Percentiles rank a stretch among this genome's conserved stretches.
These are phyloP conservation scores for Botrytis galanthina DNA, from an alignment of 2,329 filamentous ascomycete genomes.

Conservation along the genomic window DNA sequence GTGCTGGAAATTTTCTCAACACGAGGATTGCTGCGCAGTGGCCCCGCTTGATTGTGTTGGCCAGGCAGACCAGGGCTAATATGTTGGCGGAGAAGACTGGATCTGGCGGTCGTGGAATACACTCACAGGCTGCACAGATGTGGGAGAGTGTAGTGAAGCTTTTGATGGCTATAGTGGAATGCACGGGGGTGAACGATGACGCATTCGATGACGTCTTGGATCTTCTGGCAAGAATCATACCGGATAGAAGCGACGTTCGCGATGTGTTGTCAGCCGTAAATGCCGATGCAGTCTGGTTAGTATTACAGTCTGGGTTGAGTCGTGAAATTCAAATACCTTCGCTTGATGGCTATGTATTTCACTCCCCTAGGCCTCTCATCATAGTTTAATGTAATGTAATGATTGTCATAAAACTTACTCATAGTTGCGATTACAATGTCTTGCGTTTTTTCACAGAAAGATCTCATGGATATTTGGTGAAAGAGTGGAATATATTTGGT, in stretches of 20 bases:
- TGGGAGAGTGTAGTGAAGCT: constrained; percentile 63
- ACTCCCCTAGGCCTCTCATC: not conserved
- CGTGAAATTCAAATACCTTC: constrained; percentile 42
- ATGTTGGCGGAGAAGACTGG: constrained; percentile 39
- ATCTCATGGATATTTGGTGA: not conserved
- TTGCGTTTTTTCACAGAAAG: not conserved
- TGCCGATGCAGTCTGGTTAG: constrained; percentile 74
- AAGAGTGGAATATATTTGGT: constrained; percentile 13
- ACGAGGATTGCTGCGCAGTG: constrained; percentile 74
- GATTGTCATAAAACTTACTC: not conserved
- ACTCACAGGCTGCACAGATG: constrained; percentile 59
- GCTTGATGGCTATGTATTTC: constrained; percentile 45
- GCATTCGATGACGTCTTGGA: constrained; percentile 70
- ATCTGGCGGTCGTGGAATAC: constrained; percentile 50
- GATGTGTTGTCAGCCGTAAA: constrained; percentile 63
- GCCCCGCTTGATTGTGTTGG: constrained; percentile 54
- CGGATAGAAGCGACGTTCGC: constrained; percentile 48
- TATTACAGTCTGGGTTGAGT: constrained; percentile 26
- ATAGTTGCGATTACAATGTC: not conserved
- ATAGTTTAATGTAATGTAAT: not conserved
- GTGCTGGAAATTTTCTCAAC: constrained; percentile 78
- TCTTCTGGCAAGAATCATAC: constrained; percentile 54
- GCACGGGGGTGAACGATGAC: constrained; percentile 64
- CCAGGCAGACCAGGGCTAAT: constrained; percentile 44
- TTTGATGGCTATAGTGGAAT: constrained; percentile 57